phyloP scores from a whole-genome alignment of 257 asterid genomes.

The Parsonsia alboflavescens region DNA sequence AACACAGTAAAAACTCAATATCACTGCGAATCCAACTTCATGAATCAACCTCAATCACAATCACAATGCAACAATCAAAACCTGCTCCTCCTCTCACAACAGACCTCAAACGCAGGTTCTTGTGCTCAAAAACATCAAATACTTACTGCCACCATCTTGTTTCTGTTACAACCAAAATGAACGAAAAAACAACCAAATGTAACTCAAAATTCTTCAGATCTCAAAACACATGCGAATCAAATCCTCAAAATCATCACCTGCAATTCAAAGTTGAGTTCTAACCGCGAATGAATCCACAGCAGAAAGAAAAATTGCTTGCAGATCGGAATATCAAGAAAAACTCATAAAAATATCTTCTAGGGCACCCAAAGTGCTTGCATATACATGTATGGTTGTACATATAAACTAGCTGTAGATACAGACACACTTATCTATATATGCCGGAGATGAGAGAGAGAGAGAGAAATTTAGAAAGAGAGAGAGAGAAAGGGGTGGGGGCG shows the following conservation, averaged over 20 bases:
- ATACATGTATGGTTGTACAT: not conserved
- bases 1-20: not conserved
- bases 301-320: not conserved
- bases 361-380: not conserved
- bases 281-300: not conserved
- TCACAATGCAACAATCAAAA: not conserved
- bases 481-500: not conserved
- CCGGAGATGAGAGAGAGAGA: constrained; percentile 1
- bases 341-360: not conserved
- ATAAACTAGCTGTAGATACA: not conserved
- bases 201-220: not conserved
- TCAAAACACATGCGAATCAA: not conserved
- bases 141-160: no score
- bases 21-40: not conserved
- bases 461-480: not conserved
- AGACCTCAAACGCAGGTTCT: not conserved
- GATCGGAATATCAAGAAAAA: not conserved
- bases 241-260: not conserved
- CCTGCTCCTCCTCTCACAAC: not conserved
- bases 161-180: not conserved
- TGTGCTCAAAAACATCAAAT: not conserved
- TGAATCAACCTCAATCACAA: not conserved
- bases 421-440: not conserved
- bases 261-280: not conserved
- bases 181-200: not conserved